Evolutionary conservation across 2,329 filamentous ascomycete genomes (phyloP).

Genomic region (Trichoderma gracile): DNA sequence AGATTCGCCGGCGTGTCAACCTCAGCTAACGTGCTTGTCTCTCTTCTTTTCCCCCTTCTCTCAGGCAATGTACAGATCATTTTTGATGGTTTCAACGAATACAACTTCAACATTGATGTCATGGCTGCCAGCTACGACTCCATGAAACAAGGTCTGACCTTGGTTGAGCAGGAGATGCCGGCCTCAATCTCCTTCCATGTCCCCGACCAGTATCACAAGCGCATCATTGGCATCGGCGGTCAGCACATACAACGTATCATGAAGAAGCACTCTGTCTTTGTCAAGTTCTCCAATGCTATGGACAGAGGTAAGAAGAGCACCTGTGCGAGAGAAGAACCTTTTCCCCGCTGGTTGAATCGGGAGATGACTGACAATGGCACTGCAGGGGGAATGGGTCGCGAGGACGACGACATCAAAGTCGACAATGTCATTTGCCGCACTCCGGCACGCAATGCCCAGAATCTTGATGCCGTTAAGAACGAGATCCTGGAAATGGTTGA

Average conservation of each 20-base stretch:
- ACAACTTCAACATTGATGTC: conserved; percentile 99
- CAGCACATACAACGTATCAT: conserved; percentile 99
- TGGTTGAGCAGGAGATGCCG: conserved; percentile 99
- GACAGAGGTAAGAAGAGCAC: conserved; percentile 66
- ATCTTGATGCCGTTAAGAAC: conserved; percentile 93
- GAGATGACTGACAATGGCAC: conserved; percentile 33
- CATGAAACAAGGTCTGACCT: conserved; percentile 85
- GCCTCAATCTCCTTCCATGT: conserved; percentile 99
- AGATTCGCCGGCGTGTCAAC: not conserved
- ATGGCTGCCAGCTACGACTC: conserved; percentile 90
- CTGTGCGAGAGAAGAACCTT: conserved; percentile 17
- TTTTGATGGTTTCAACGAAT: conserved; percentile 98
- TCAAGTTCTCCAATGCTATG: conserved; percentile 99
- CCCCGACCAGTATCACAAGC: conserved; percentile 98
- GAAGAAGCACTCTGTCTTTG: conserved; percentile 99
- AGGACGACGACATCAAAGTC: conserved; percentile 97
- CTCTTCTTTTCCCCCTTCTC: too few species aligned
- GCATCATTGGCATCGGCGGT: conserved; percentile 96
- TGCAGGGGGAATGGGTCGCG: conserved; percentile 70
- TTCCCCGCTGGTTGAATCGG: not conserved
- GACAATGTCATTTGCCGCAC: conserved; percentile 99
- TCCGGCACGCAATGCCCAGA: conserved; percentile 94
- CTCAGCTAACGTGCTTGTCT: not conserved
- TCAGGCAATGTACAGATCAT: conserved; percentile 93
- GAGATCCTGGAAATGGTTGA: conserved; percentile 99